A percentile compares a stretch with the other conserved stretches of the same genome.
phyloP scores from a whole-genome alignment of 176 grass and related monocot genomes.

The Oryza punctata region DNA sequence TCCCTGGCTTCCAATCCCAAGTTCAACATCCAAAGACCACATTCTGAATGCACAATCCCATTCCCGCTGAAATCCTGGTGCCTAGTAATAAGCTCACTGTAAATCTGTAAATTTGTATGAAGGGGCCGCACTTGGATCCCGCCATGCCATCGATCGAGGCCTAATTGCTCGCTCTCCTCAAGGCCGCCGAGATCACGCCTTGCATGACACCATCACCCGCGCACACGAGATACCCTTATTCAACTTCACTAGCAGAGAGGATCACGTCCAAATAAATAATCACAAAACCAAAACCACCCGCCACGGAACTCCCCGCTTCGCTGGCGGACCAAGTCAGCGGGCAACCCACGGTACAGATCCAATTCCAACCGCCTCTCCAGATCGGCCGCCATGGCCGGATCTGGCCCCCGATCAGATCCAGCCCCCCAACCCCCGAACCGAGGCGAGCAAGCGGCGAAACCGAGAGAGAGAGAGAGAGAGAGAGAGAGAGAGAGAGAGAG shows the following conservation, averaged over 20 bases:
- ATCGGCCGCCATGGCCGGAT: constrained; percentile 30
- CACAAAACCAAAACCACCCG: background rate
- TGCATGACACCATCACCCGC: no score
- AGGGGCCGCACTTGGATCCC: background rate
- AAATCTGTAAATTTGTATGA: background rate
- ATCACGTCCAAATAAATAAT: background rate
- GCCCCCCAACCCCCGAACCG: background rate
- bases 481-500: background rate
- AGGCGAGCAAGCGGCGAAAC: background rate
- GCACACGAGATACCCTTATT: background rate
- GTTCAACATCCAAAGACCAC: background rate
- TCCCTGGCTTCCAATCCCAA: background rate
- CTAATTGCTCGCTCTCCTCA: background rate
- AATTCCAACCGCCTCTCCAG: background rate
- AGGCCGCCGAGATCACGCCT: background rate
- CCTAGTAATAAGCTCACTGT: background rate
- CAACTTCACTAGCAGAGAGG: constrained; percentile 7
- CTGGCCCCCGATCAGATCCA: constrained; percentile 36
- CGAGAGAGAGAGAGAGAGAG: no score
- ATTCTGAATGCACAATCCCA: background rate
- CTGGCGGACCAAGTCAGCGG: background rate
- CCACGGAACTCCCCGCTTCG: background rate
- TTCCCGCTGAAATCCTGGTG: background rate
- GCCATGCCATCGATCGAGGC: background rate
- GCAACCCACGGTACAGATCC: constrained; percentile 24